Percentiles rank a stretch among this genome's conserved stretches.
phyloP scores from a whole-genome alignment of 306 rosid species.

The Leucaena leucocephala region DNA sequence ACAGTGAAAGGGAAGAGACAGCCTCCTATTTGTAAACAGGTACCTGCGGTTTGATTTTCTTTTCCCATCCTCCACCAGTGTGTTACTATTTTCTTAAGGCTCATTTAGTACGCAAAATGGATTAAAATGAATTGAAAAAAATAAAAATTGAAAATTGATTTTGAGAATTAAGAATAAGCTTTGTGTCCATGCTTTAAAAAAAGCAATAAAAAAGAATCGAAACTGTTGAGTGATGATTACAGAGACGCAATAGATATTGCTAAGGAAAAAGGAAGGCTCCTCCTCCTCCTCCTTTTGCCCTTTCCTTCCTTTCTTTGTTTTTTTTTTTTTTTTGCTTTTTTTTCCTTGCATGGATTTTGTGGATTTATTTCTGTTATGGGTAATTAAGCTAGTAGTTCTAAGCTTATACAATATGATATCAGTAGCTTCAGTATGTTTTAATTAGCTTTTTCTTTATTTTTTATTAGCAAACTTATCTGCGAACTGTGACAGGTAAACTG shows the following conservation, averaged over 20 bases:
- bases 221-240: neutral
- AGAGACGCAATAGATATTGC: neutral
- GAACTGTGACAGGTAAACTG: neutral
- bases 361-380: slow-evolving; percentile 19
- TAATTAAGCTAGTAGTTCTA: slow-evolving; percentile 4
- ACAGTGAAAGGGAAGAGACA: slow-evolving; percentile 78
- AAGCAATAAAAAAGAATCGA: neutral
- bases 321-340: neutral
- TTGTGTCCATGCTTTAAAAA: neutral
- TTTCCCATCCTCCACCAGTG: slow-evolving; percentile 1
- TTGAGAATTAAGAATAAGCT: neutral
- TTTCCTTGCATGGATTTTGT: slow-evolving; percentile 2
- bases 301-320: neutral
- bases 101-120: neutral
- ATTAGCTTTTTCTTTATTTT: neutral
- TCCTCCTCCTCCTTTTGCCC: neutral
- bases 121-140: neutral
- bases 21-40: slow-evolving; percentile 92
- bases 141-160: neutral
- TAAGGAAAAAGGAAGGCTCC: neutral
- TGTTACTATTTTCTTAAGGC: neutral
- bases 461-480: neutral
- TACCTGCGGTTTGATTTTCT: slow-evolving; percentile 41
- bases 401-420: slow-evolving; percentile 9
- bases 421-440: neutral